phyloP scores from a whole-genome alignment of 331 rosid genomes.

The Quercus tomentella region DNA sequence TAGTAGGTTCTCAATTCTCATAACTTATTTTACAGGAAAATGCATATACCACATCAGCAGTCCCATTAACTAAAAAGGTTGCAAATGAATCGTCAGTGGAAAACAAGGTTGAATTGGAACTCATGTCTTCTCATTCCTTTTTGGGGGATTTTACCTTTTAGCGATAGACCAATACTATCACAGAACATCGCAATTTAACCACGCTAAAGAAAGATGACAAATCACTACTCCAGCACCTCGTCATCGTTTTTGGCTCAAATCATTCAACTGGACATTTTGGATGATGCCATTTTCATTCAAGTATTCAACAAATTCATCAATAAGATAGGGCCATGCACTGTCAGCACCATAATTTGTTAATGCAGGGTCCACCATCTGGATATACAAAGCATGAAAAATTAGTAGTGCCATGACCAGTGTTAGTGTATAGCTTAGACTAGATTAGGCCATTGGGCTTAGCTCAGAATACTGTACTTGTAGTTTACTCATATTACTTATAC shows the following conservation, averaged over 20 bases:
- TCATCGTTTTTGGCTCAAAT: constrained; percentile 34
- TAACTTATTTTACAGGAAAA: too few relatives aligned
- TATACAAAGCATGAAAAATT: constrained; percentile 9
- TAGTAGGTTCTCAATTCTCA: too few relatives aligned
- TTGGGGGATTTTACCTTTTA: constrained; percentile 8
- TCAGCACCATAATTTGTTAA: constrained; percentile 84
- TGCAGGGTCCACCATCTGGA: constrained; percentile 65
- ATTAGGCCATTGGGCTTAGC: background rate
- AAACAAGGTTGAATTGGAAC: background rate
- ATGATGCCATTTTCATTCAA: constrained; percentile 70
- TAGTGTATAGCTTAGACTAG: too few relatives aligned
- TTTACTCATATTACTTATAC: too few relatives aligned
- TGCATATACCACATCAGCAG: too few relatives aligned
- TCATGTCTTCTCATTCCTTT: constrained; percentile 14
- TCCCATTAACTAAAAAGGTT: too few relatives aligned
- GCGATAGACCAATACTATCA: constrained; percentile 18
- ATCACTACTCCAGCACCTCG: constrained; percentile 20
- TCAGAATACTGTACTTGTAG: constrained; percentile 8
- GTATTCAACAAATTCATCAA: constrained; percentile 94
- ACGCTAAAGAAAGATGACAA: constrained; percentile 18
- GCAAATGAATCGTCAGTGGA: too few relatives aligned
- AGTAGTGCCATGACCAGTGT: background rate
- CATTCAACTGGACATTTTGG: constrained; percentile 39
- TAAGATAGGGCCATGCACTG: constrained; percentile 99
- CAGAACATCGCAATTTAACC: constrained; percentile 20